Evolutionary conservation across 1,284 basidiomycete species (phyloP).

Genomic region (Taiwanofungus camphoratus): DNA sequence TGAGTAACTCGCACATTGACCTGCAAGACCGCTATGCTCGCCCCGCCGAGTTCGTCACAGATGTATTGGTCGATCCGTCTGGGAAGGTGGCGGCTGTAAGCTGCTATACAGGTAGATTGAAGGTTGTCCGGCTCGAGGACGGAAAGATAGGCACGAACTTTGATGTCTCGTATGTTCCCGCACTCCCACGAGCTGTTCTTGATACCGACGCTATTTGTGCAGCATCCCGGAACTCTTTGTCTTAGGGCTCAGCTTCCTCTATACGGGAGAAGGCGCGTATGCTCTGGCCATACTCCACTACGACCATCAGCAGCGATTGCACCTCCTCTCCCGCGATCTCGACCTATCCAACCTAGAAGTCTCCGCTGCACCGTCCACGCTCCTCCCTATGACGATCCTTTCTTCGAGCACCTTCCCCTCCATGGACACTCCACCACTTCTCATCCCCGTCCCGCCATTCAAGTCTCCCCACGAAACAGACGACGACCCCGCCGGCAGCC

Average conservation of each 20-base stretch:
- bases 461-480: slow-evolving; percentile 25
- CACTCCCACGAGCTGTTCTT: not conserved
- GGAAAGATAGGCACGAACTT: slow-evolving; percentile 48
- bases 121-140: slow-evolving; percentile 48
- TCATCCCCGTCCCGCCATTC: slow-evolving; percentile 43
- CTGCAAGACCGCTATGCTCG: slow-evolving; percentile 52
- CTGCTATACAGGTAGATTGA: slow-evolving; percentile 65
- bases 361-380: slow-evolving; percentile 42
- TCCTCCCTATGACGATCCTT: slow-evolving; percentile 37
- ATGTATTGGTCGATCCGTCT: slow-evolving; percentile 54
- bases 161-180: slow-evolving; percentile 54
- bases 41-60: slow-evolving; percentile 61
- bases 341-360: slow-evolving; percentile 44
- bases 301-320: slow-evolving; percentile 56
- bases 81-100: slow-evolving; percentile 57
- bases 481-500: slow-evolving; percentile 27
- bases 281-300: slow-evolving; percentile 64
- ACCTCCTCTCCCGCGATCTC: slow-evolving; percentile 56
- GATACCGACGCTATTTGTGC: slow-evolving; percentile 2
- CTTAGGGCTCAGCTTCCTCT: slow-evolving; percentile 63
- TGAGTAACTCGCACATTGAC: slow-evolving; percentile 36
- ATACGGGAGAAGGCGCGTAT: slow-evolving; percentile 37
- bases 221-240: slow-evolving; percentile 77
- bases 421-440: slow-evolving; percentile 35
- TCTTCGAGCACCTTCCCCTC: slow-evolving; percentile 23